Percentiles rank a stretch among this genome's conserved stretches.
These are phyloP conservation scores for Erodium chrysanthum DNA, from an alignment of 441 rosid species.

Conservation along the genomic window DNA sequence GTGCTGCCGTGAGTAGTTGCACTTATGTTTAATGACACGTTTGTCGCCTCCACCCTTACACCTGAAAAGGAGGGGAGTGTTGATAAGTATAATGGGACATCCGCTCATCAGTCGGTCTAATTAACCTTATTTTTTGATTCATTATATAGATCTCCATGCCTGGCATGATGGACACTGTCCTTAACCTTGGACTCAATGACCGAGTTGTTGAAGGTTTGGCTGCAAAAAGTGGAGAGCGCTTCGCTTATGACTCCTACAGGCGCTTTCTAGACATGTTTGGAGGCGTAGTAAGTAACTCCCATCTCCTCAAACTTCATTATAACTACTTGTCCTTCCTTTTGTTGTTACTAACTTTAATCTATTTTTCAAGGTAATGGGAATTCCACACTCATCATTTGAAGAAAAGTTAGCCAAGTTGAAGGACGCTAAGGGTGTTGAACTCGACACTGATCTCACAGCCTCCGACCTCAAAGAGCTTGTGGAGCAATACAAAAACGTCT, in stretches of 20 bases:
- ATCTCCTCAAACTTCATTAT: no score
- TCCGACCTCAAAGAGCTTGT: conserved; percentile 72
- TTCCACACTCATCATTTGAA: conserved; percentile 71
- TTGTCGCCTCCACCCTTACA: no score
- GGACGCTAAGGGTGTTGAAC: conserved; percentile 45
- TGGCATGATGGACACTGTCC: conserved; percentile 98
- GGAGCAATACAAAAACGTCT: conserved; percentile 69
- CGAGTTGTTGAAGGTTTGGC: conserved; percentile 67
- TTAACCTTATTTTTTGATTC: no score
- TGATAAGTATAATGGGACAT: no score
- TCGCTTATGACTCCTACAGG: conserved; percentile 76
- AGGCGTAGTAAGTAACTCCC: conserved; percentile 52
- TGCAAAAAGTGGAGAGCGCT: conserved; percentile 76
- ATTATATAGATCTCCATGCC: conserved; percentile 84
- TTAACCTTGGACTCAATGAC: conserved; percentile 84
- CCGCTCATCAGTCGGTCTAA: no score
- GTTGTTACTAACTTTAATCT: conserved; percentile 11
- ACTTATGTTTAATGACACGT: no score
- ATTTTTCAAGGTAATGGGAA: conserved; percentile 60
- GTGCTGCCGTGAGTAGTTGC: conserved; percentile 95
- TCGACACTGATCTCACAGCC: conserved; percentile 60
- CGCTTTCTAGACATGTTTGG: conserved; percentile 97
- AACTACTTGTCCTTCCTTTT: no score
- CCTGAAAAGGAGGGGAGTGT: no score
- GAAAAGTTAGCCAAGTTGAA: conserved; percentile 69